phyloP scores from a whole-genome alignment of 176 grass and related monocot species.

The Eragrostis curvula region DNA sequence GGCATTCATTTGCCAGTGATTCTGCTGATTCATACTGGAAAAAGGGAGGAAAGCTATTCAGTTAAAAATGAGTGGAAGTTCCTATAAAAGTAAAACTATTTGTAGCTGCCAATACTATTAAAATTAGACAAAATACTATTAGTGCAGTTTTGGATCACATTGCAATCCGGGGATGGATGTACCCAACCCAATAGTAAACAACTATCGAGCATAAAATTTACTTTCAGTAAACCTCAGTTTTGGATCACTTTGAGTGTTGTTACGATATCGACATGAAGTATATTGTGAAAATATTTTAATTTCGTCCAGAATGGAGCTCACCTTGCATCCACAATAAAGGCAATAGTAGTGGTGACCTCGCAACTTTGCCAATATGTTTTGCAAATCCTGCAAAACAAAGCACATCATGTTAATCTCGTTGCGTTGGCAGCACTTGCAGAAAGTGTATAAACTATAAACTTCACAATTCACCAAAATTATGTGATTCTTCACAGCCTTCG shows the following conservation, averaged over 20 bases:
- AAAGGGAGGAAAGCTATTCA: background rate
- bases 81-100: conserved; percentile 9
- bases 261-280: background rate
- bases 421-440: background rate
- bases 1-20: conserved; percentile 67
- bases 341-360: conserved; percentile 73
- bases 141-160: background rate
- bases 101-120: background rate
- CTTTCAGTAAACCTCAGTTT: too few relatives aligned
- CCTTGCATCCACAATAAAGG: conserved; percentile 88
- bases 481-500: background rate
- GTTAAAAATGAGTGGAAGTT: background rate
- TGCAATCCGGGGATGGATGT: background rate
- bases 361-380: conserved; percentile 72
- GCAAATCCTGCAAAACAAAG: conserved; percentile 66
- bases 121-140: background rate
- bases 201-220: background rate
- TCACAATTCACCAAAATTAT: background rate
- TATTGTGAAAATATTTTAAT: background rate
- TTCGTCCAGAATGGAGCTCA: conserved; percentile 34
- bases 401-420: conserved; percentile 15
- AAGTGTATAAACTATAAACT: background rate
- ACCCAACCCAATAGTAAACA: background rate
- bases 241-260: too few relatives aligned
- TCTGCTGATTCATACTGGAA: conserved; percentile 86